Conservation (phyloP, 306 rosid species). For the Delonix regia region DNA sequence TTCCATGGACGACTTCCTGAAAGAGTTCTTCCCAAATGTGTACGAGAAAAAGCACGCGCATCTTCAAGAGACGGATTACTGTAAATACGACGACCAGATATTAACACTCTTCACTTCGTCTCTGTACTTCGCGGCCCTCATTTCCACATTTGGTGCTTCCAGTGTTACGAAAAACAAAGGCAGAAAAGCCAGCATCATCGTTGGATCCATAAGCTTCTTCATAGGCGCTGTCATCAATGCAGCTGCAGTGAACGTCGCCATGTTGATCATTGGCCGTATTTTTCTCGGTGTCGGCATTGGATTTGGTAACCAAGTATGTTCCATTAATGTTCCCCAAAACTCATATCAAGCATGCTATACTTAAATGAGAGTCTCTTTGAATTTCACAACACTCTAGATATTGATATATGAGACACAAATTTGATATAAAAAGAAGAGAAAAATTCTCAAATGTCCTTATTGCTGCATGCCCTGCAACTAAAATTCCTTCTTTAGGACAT, state of each 20-base stretch:
- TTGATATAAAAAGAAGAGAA: too few species aligned
- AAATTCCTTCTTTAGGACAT: too few species aligned
- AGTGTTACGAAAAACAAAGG: conserved; percentile 56
- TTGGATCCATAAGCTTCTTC: conserved; percentile 68
- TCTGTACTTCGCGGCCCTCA: background rate
- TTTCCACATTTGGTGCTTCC: conserved; percentile 45
- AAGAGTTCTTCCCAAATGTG: conserved; percentile 74
- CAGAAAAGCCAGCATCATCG: conserved; percentile 62
- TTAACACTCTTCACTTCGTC: conserved; percentile 38
- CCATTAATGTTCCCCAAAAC: too few species aligned
- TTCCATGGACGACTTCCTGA: conserved; percentile 89
- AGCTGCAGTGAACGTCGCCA: background rate
- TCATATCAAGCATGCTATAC: too few species aligned
- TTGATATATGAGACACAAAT: too few species aligned
- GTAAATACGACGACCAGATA: conserved; percentile 81
- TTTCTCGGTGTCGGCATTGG: background rate
- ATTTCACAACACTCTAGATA: too few species aligned
- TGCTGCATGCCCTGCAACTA: too few species aligned
- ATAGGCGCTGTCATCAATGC: conserved; percentile 25
- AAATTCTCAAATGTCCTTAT: too few species aligned
- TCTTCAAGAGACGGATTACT: conserved; percentile 77
- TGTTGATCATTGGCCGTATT: conserved; percentile 8
- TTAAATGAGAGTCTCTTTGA: too few species aligned
- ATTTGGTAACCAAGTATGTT: conserved; percentile 3
- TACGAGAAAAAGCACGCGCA: conserved; percentile 68